Percentiles rank a stretch among this genome's conserved stretches.
phyloP scores from a whole-genome alignment of 805 yeast genomes.

The Yamadazyma insecticola region DNA sequence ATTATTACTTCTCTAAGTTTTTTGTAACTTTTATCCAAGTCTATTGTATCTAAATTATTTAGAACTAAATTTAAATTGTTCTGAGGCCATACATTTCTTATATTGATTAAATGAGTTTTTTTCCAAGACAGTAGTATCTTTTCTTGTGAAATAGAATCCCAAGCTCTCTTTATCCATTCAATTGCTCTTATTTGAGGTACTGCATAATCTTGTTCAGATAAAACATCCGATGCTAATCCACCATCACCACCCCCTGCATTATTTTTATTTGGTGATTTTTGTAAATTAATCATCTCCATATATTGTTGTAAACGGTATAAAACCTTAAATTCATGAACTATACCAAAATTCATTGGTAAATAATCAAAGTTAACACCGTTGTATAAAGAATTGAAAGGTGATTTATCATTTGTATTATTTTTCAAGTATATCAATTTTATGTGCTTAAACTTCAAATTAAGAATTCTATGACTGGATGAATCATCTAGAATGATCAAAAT shows the following conservation, averaged over 20 bases:
- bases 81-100: constrained; percentile 24
- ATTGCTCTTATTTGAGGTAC: constrained; percentile 53
- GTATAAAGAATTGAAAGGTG: constrained; percentile 27
- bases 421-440: constrained; percentile 33
- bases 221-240: constrained; percentile 18
- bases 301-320: constrained; percentile 57
- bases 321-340: constrained; percentile 56
- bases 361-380: constrained; percentile 49
- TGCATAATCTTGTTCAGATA: constrained; percentile 38
- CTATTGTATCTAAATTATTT: constrained; percentile 1
- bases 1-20: constrained; percentile 42
- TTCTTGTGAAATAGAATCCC: constrained; percentile 41
- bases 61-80: constrained; percentile 3
- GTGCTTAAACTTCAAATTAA: constrained; percentile 33
- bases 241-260: not conserved
- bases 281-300: constrained; percentile 37
- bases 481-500: constrained; percentile 57
- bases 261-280: constrained; percentile 10
- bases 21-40: constrained; percentile 28
- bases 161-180: constrained; percentile 53
- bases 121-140: constrained; percentile 32
- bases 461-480: constrained; percentile 57
- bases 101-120: constrained; percentile 28
- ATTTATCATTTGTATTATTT: constrained; percentile 34
- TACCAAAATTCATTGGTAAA: constrained; percentile 62